Evolutionary conservation across 164 flowering plant genomes (phyloP), one percentile per base, ranked within the genome.

Genomic region (Umbellularia californica): DNA sequence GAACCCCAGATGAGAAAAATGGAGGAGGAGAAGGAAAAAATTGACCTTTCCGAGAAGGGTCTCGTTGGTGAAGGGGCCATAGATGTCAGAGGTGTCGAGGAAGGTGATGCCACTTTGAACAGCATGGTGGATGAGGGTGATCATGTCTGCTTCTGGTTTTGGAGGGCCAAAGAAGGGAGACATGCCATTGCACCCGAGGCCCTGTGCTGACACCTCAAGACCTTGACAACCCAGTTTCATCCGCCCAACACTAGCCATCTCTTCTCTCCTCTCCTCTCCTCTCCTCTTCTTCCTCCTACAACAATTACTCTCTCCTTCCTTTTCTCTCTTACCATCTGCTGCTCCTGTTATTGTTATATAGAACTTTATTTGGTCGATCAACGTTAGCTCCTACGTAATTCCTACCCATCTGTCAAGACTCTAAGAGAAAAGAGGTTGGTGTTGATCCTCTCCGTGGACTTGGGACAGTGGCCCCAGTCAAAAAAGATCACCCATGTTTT

Each of bases 221-320:
- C 82, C 84, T n/a, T 79, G 78, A 1, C 82, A 78, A 5, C 86
- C 86, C 65, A 84, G 67, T 68, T 82, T 82, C 25, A 83, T 81
- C 41, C 76, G 75, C 74, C 50, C 68, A 64, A 64, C 27, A 22
- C 14, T 64, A 2, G 14, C 27, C 67, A 22, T 22, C 66, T 64
- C 20, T 22, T 3, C 17, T 14, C n/a, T 58, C 0, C 20, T n/a
- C n/a, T 58, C 63, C 17, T n/a, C 15, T n/a, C n/a, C n/a, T n/a
- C n/a, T n/a, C n/a, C 27, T 25, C 27, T 17, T 17, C 63, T 1
- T 58, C 63, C 17, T n/a, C 15, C n/a, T 5, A 25, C 27, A 25
- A 64, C 3, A 24, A 24, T 24, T 5, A 20, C 24, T 64, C 66
- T n/a, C 12, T 1, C 27, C 27, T 25, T 22, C 13, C 25, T 9